Evolutionary conservation across 208 protist genomes (phyloP), one percentile per base, ranked within the genome.

Genomic region (Kentomonas sorsogonicus): DNA sequence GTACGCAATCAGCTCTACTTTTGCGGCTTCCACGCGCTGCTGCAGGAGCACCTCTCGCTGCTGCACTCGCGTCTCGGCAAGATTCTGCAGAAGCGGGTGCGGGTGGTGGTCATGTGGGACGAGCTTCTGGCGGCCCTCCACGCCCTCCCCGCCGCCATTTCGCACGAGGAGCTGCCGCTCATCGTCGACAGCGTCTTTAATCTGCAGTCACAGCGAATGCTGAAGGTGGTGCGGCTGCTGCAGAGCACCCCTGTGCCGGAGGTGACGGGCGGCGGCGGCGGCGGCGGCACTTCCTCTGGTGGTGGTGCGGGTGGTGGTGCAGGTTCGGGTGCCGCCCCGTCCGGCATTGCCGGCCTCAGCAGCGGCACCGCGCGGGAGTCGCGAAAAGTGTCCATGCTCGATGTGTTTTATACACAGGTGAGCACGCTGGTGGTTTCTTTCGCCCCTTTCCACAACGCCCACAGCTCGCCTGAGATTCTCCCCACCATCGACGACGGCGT

Each of bases 101-200:
- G 67, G 29, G 82, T 93, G 0, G 62, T 72, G 26, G 61, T 93
- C 47, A 72, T 76, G 52, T 93, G 86, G 86, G 71, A 67, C 36
- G 72, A 61, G 43, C 66, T 93, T 31, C 77, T 76, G 58, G 34
- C 57, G 46, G 60, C 59, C 5, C 53, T 86, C 7, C 55, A 62
- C 18, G 23, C 23, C 25, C 38, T 73, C 23, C 31, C 36, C 11
- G 58, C 40, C 7, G 30, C 39, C 1, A 51, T 77, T 16, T 31
- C 60, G 33, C 25, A 71, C 30, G 53, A 70, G 25, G 74, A 79
- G 16, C 63, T 87, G 16, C 66, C 61, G 26, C 60, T 72, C 16
- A 58, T 91, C 33, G 68, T 91, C 36, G 53, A 60, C 27, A 53
- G 63, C 29, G 59, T 85, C 7, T 71, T 57, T 13, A 53, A 65